A percentile compares a stretch with the other conserved stretches of the same genome.
These are phyloP conservation scores for Pholiota adiposa DNA, from an alignment of 1,284 basidiomycete genomes.

Conservation along the genomic window DNA sequence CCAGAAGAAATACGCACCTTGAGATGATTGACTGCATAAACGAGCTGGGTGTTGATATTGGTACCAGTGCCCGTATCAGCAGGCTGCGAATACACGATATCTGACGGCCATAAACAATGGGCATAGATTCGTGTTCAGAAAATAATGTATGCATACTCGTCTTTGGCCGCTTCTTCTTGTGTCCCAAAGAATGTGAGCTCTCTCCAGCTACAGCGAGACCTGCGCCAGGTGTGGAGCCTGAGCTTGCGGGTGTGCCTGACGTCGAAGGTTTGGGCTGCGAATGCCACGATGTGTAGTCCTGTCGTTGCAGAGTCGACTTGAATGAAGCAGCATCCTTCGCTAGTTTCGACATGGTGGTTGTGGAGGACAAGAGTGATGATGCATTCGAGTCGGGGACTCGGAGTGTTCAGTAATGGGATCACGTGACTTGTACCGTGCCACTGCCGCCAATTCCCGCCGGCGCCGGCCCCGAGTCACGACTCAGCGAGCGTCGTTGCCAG, in stretches of 20 bases:
- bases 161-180: slow-evolving; percentile 72
- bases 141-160: slow-evolving; percentile 50
- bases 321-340: slow-evolving; percentile 69
- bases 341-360: slow-evolving; percentile 59
- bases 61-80: slow-evolving; percentile 80
- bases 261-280: slow-evolving; percentile 51
- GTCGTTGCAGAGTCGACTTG: slow-evolving; percentile 62
- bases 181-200: slow-evolving; percentile 26
- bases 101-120: slow-evolving; percentile 38
- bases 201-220: slow-evolving; percentile 35
- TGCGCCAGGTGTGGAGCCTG: slow-evolving; percentile 19
- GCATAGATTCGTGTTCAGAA: slow-evolving; percentile 14
- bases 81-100: slow-evolving; percentile 84
- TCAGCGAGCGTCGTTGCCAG: too few relatives aligned
- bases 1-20: slow-evolving; percentile 49
- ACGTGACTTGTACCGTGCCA: neutral
- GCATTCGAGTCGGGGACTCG: neutral
- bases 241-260: slow-evolving; percentile 22
- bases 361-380: neutral
- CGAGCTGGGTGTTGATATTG: slow-evolving; percentile 86
- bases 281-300: slow-evolving; percentile 76
- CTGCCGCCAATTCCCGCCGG: too few relatives aligned
- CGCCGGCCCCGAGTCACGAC: too few relatives aligned
- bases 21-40: slow-evolving; percentile 83
- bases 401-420: neutral